Percentiles rank a stretch among this genome's conserved stretches.
Evolutionary conservation across 371 early-diverging fungal species (phyloP).

Genomic region (Haplosporangium sp.): DNA sequence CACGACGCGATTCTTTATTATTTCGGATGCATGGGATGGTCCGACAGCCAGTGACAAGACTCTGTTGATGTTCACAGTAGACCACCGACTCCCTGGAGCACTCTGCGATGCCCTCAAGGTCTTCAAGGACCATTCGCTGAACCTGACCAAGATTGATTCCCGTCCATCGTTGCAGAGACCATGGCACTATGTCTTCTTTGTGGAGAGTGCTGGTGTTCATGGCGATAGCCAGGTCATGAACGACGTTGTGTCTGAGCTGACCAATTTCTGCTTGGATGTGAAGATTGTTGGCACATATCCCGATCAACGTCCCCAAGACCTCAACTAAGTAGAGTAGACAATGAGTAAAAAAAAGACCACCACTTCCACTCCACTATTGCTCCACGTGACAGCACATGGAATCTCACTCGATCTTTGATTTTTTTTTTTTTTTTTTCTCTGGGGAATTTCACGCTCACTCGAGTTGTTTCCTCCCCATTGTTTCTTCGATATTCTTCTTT

Average conservation of each 20-base stretch:
- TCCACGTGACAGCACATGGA: background rate
- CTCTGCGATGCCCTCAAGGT: conserved; percentile 87
- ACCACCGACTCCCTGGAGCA: conserved; percentile 92
- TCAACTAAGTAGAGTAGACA: background rate
- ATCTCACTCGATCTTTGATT: background rate
- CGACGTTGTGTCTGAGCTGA: conserved; percentile 70
- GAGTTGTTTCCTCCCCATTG: background rate
- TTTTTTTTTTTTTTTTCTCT: background rate
- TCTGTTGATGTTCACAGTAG: conserved; percentile 85
- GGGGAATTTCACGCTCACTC: background rate
- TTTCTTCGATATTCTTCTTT: background rate
- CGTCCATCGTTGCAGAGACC: conserved; percentile 84
- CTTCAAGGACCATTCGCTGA: conserved; percentile 84
- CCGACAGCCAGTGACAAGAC: conserved; percentile 85
- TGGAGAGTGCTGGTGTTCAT: conserved; percentile 87
- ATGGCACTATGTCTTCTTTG: conserved; percentile 95
- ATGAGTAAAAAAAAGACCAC: background rate
- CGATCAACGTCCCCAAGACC: conserved; percentile 68
- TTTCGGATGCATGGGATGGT: conserved; percentile 78
- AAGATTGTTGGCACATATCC: conserved; percentile 88
- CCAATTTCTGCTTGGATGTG: conserved; percentile 79
- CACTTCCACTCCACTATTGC: background rate
- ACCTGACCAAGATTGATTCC: conserved; percentile 92
- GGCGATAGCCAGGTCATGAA: conserved; percentile 73
- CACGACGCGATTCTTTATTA: conserved; percentile 90